Percentiles rank a stretch among this genome's conserved stretches.
These are phyloP conservation scores for Alternaria incomplexa DNA, from an alignment of 2,329 filamentous ascomycete genomes.

Conservation along the genomic window DNA sequence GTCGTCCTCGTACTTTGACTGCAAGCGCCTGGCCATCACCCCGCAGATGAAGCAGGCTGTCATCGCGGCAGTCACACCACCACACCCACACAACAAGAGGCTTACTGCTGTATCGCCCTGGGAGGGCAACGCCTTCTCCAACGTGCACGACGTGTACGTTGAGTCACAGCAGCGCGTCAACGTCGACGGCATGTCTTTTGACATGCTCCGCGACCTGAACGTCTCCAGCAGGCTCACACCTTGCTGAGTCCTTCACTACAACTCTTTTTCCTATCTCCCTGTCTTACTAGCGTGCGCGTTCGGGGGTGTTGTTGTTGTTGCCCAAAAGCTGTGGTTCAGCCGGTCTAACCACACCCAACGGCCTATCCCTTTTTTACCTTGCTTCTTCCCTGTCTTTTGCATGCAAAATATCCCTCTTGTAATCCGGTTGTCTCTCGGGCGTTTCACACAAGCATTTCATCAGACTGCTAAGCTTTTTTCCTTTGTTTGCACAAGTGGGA, in stretches of 20 bases:
- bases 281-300: conserved; percentile 23
- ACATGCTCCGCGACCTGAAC: conserved; percentile 40
- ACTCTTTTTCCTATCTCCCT: not conserved
- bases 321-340: conserved; percentile 25
- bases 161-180: conserved; percentile 42
- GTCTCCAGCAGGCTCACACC: conserved; percentile 33
- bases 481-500: conserved; percentile 4
- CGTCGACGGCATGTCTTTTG: conserved; percentile 46
- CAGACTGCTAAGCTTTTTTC: conserved; percentile 17
- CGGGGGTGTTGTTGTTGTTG: conserved; percentile 4
- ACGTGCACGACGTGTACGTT: conserved; percentile 40
- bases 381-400: conserved; percentile 16
- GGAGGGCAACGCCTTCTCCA: conserved; percentile 35
- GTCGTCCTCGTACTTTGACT: conserved; percentile 43
- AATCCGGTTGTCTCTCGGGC: conserved; percentile 17
- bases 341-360: conserved; percentile 27
- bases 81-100: conserved; percentile 22
- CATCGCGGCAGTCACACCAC: conserved; percentile 41
- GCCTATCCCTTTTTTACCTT: not conserved
- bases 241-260: conserved; percentile 17
- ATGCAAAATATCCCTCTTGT: conserved; percentile 20
- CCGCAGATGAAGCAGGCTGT: conserved; percentile 35
- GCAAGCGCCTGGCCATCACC: conserved; percentile 32
- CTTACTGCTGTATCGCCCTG: conserved; percentile 43
- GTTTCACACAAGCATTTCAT: conserved; percentile 7